These are phyloP conservation scores for Boletus edulis DNA, from an alignment of 768 basidiomycete species.

Conservation along the genomic window DNA sequence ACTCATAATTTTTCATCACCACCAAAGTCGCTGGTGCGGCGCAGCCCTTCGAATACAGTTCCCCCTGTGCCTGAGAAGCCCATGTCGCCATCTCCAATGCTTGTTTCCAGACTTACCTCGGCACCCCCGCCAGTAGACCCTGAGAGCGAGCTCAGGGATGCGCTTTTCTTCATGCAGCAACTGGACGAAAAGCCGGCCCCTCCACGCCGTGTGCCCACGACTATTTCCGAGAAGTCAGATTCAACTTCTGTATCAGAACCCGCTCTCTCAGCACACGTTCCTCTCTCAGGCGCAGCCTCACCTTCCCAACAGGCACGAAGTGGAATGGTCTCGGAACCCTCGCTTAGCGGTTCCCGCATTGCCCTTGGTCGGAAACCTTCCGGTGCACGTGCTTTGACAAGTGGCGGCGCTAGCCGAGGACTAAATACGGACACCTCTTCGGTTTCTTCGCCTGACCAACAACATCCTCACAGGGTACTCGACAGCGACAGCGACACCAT, in stretches of 20 bases:
- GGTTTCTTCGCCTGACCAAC: conserved; percentile 38
- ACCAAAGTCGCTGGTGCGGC: conserved; percentile 16
- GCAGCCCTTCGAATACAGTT: conserved; percentile 10
- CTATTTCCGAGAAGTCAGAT: conserved; percentile 44
- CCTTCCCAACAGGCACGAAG: conserved; percentile 20
- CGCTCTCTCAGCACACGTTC: conserved; percentile 11
- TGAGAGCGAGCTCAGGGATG: conserved; percentile 50
- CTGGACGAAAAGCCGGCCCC: conserved; percentile 35
- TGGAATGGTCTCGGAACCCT: conserved; percentile 30
- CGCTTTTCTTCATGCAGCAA: conserved; percentile 70
- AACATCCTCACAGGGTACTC: conserved; percentile 23
- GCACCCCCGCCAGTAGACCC: conserved; percentile 18
- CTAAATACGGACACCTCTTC: conserved; percentile 34
- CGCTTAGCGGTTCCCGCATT: conserved; percentile 38
- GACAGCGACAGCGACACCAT: conserved; percentile 36
- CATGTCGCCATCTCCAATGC: conserved; percentile 21
- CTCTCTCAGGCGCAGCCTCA: conserved; percentile 24
- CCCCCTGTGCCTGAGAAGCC: conserved; percentile 31
- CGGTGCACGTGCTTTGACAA: conserved; percentile 70
- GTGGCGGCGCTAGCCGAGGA: conserved; percentile 34
- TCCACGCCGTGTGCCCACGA: conserved; percentile 42
- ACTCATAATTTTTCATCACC: conserved; percentile 7
- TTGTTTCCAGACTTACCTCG: conserved; percentile 26
- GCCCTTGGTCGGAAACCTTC: conserved; percentile 67
- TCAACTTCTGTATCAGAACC: conserved; percentile 31